phyloP scores from a whole-genome alignment of 345 rosid genomes.

The Zanthoxylum bungeanum region DNA sequence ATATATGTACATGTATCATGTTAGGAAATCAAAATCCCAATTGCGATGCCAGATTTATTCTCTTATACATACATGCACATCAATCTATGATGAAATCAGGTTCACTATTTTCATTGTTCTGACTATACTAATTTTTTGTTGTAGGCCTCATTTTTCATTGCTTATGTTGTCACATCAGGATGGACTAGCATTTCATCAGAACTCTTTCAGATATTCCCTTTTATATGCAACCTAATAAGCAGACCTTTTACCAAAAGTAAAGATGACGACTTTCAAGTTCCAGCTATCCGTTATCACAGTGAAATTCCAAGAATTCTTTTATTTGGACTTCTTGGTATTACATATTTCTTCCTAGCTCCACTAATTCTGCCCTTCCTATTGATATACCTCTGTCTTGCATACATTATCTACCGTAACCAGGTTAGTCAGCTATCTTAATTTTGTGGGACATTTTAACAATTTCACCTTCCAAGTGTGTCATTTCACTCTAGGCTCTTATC shows the following conservation, averaged over 20 bases:
- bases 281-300: conserved; percentile 71
- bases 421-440: conserved; percentile 31
- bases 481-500: background rate
- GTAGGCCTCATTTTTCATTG: conserved; percentile 90
- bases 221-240: conserved; percentile 47
- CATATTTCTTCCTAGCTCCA: conserved; percentile 94
- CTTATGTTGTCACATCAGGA: conserved; percentile 95
- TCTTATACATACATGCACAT: background rate
- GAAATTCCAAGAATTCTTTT: conserved; percentile 86
- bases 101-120: conserved; percentile 13
- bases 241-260: conserved; percentile 46
- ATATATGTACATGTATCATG: background rate
- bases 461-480: conserved; percentile 3
- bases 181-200: conserved; percentile 89
- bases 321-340: conserved; percentile 84
- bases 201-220: conserved; percentile 78
- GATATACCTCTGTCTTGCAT: conserved; percentile 78
- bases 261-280: conserved; percentile 64
- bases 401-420: conserved; percentile 83
- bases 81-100: background rate
- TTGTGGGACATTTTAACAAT: background rate
- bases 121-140: conserved; percentile 18
- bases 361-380: conserved; percentile 89
- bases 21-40: conserved; percentile 2
- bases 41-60: background rate